Evolutionary conservation across 2,329 filamentous ascomycete species (phyloP).

Genomic region (Cytospora piceae): DNA sequence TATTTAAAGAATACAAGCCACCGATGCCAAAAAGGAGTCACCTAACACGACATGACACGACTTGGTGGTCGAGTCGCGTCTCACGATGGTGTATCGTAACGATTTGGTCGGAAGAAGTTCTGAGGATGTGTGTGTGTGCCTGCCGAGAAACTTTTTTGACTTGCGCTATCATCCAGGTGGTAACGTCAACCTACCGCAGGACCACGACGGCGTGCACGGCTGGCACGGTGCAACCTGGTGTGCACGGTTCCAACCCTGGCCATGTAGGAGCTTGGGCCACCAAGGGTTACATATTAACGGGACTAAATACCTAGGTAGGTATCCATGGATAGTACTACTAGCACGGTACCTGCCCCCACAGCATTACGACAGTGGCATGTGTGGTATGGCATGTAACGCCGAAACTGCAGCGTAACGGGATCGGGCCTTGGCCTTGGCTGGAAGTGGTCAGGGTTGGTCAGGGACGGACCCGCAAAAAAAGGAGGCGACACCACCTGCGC

Average conservation of each 20-base stretch:
- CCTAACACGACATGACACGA: neutral
- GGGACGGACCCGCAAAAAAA: conserved; percentile 24
- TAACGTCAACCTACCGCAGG: neutral
- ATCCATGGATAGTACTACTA: neutral
- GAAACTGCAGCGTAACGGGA: conserved; percentile 19
- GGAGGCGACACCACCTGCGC: conserved; percentile 18
- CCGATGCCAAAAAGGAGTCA: neutral
- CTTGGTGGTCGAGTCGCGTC: neutral
- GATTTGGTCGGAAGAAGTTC: too few species aligned
- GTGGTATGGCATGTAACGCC: conserved; percentile 8
- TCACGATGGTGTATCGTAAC: conserved; percentile 11
- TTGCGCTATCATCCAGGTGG: neutral
- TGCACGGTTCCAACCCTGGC: neutral
- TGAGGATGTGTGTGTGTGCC: conserved; percentile 7
- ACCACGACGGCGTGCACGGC: neutral
- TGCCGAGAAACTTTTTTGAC: conserved; percentile 21
- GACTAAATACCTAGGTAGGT: too few species aligned
- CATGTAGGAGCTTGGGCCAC: neutral
- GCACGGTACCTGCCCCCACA: neutral
- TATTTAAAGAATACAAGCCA: neutral
- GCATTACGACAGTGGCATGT: neutral
- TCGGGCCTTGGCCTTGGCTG: neutral
- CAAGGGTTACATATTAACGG: conserved; percentile 13
- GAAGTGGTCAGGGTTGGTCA: neutral
- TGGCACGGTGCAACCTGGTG: neutral